phyloP scores from a whole-genome alignment of 495 filamentous ascomycete genomes.

The Talaromyces thailandensis region DNA sequence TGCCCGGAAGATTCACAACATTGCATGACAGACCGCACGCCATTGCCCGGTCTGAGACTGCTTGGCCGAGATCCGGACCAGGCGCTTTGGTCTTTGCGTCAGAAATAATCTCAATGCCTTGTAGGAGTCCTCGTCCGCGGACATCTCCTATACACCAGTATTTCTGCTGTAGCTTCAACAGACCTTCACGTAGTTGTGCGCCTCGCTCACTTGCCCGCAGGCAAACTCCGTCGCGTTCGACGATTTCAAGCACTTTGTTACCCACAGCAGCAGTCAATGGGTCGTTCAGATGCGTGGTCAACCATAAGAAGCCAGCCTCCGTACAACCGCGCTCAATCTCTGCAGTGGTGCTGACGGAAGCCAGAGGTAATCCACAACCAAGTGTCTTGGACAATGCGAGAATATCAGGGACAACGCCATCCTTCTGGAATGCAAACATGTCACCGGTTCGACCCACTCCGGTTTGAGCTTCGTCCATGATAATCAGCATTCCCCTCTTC shows the following conservation, averaged over 20 bases:
- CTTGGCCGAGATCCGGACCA: constrained; percentile 35
- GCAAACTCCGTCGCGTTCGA: constrained; percentile 39
- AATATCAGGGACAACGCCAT: constrained; percentile 42
- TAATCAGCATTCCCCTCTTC: constrained; percentile 41
- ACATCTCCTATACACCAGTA: constrained; percentile 50
- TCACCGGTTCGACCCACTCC: constrained; percentile 42
- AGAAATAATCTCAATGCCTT: constrained; percentile 44
- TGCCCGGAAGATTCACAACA: constrained; percentile 37
- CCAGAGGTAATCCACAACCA: constrained; percentile 43
- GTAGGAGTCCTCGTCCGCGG: constrained; percentile 43
- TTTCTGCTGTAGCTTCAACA: constrained; percentile 29
- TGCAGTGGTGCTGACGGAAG: constrained; percentile 37
- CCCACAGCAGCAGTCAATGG: constrained; percentile 46
- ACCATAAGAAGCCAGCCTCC: constrained; percentile 19
- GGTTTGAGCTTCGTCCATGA: constrained; percentile 49
- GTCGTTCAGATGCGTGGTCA: constrained; percentile 42
- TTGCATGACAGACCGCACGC: constrained; percentile 45
- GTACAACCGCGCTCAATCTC: constrained; percentile 33
- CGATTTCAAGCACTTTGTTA: constrained; percentile 47
- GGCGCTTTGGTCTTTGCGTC: constrained; percentile 32
- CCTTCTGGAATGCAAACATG: constrained; percentile 41
- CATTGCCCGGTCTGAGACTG: constrained; percentile 33
- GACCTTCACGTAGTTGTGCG: constrained; percentile 27
- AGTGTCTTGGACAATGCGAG: constrained; percentile 45
- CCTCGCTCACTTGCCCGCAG: constrained; percentile 29